Base-by-base conservation (phyloP, 2,329 filamentous ascomycete genomes). In the Cucurbitaria berberidis region DNA sequence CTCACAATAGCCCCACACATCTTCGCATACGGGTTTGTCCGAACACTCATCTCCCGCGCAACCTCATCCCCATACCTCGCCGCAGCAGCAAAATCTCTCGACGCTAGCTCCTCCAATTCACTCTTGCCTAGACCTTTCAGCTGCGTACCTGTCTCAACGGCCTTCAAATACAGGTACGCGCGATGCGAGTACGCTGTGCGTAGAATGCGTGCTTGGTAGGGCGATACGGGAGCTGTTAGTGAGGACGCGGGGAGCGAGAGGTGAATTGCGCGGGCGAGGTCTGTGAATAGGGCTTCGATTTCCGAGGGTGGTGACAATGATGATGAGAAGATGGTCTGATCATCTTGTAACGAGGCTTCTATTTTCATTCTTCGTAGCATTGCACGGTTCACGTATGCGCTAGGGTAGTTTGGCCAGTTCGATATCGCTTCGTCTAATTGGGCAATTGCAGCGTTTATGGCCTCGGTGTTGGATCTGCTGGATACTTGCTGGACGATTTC, bases 171-270 rank as follows among this genome's bases (percentile, higher is more conserved):
- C n/a, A 77, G 51, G 29, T 76, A 75, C 3, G 73, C 89, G 43
- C 88, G 82, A 70, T 93, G 89, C 0, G 89, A 91, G 63, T 90
- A 84, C 4, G 88, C 86, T 60, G 87, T 84, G 1, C 87, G 85
- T 8, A 93, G 76, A 0, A 89, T 87, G 51, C 83, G 86, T 10
- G 84, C 86, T 26, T 85, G 83, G 45, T 86, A 82, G 6, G 85
- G 81, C 2, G 88, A 91, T 29, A 91, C 77, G 0, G 66, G 49
- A 0, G 41, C 48, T 13, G 83, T 75, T 1, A 80, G 70, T 0
- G 77, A 80, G 1, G 74, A 65, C 1, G 74, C 63, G 0, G 66
- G 55, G 1, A 62, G 22, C 2, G 88, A 6, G 82, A 83, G 32
- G 86, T 80, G 42, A 45, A 91, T 86, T 40, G 86, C 85, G 10